Conservation (phyloP, 1,284 basidiomycete species). For the Meripilus lineatus region DNA sequence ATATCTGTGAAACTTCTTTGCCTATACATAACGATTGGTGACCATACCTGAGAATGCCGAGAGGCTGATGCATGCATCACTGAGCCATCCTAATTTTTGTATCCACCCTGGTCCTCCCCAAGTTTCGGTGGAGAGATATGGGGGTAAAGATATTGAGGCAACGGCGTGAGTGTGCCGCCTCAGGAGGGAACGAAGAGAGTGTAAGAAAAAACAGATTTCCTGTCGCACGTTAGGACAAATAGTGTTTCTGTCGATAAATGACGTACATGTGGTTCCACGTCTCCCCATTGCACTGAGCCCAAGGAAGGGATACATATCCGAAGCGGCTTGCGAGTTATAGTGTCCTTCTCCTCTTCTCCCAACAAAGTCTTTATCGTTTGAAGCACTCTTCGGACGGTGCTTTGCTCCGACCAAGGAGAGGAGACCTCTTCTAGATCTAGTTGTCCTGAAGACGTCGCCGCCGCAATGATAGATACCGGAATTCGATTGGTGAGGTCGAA, state of each 20-base stretch:
- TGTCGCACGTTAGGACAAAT: slow-evolving; percentile 26
- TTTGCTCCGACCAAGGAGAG: slow-evolving; percentile 6
- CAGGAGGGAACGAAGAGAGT: slow-evolving; percentile 59
- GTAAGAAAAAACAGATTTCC: slow-evolving; percentile 70
- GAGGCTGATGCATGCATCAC: slow-evolving; percentile 73
- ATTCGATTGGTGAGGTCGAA: slow-evolving; percentile 71
- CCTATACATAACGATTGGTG: slow-evolving; percentile 4
- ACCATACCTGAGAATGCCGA: slow-evolving; percentile 75
- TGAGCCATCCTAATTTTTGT: slow-evolving; percentile 73
- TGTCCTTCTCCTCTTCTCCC: slow-evolving; percentile 9
- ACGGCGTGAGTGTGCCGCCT: slow-evolving; percentile 53
- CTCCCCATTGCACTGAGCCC: slow-evolving; percentile 73
- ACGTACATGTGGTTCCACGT: slow-evolving; percentile 49
- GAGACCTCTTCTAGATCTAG: slow-evolving; percentile 31
- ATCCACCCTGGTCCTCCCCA: slow-evolving; percentile 65
- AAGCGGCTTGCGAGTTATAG: slow-evolving; percentile 31
- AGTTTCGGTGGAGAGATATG: slow-evolving; percentile 49
- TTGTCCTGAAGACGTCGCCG: slow-evolving; percentile 33
- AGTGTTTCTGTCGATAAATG: not conserved
- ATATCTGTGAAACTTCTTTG: not conserved
- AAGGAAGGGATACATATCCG: slow-evolving; percentile 68
- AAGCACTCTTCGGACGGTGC: slow-evolving; percentile 14
- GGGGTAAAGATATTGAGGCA: slow-evolving; percentile 64
- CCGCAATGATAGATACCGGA: slow-evolving; percentile 43
- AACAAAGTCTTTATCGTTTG: slow-evolving; percentile 17